phyloP scores from a whole-genome alignment of 2,329 filamentous ascomycete genomes.

The Phaeophleospora eucalypticola region DNA sequence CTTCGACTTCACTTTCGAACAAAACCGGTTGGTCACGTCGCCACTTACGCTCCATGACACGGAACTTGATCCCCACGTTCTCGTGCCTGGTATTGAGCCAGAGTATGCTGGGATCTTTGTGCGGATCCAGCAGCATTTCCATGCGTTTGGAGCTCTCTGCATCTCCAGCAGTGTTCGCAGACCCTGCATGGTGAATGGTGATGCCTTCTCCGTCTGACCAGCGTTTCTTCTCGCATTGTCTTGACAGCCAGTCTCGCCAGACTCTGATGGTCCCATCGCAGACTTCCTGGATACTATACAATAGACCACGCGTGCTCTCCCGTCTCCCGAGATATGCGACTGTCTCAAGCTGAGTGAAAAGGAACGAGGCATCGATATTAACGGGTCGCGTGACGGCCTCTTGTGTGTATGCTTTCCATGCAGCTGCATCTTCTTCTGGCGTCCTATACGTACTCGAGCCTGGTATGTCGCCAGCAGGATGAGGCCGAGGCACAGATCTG shows the following conservation, averaged over 20 bases:
- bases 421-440: slow-evolving; percentile 18
- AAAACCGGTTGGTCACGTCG: slow-evolving; percentile 51
- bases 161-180: neutral
- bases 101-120: slow-evolving; percentile 48
- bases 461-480: slow-evolving; percentile 47
- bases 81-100: slow-evolving; percentile 61
- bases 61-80: slow-evolving; percentile 65
- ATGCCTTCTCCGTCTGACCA: slow-evolving; percentile 28
- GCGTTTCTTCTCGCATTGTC: slow-evolving; percentile 36
- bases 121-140: slow-evolving; percentile 23
- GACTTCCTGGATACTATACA: slow-evolving; percentile 62
- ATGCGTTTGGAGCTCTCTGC: slow-evolving; percentile 19
- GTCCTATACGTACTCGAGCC: slow-evolving; percentile 39
- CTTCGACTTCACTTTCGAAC: slow-evolving; percentile 56
- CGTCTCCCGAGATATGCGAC: slow-evolving; percentile 65
- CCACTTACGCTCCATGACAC: slow-evolving; percentile 53
- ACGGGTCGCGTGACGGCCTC: slow-evolving; percentile 55
- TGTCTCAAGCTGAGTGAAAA: slow-evolving; percentile 70
- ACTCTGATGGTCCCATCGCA: slow-evolving; percentile 66
- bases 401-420: slow-evolving; percentile 13
- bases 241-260: slow-evolving; percentile 67
- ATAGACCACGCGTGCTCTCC: slow-evolving; percentile 57
- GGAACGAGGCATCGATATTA: slow-evolving; percentile 63
- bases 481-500: slow-evolving; percentile 34
- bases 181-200: slow-evolving; percentile 23